A percentile compares a stretch with the other conserved stretches of the same genome.
Conservation (phyloP, 768 basidiomycete genomes). For the Russula sp. region DNA sequence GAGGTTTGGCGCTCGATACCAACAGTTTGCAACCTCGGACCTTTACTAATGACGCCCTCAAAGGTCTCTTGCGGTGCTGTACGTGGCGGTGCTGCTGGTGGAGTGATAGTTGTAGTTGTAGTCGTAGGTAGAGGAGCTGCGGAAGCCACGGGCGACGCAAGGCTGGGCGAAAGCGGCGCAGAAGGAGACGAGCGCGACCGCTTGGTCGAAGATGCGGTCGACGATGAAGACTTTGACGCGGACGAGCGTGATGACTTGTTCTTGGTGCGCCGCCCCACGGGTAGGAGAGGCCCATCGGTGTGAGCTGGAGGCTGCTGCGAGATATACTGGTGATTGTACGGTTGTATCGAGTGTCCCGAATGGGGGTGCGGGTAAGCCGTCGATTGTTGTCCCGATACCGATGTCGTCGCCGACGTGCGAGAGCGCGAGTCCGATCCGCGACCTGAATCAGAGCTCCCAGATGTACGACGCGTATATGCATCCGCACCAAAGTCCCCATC, state of each 20-base stretch:
- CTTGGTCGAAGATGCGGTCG: conserved; percentile 32
- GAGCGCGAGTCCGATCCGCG: conserved; percentile 59
- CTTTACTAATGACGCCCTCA: conserved; percentile 36
- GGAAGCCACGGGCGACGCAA: conserved; percentile 43
- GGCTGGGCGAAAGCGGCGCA: conserved; percentile 44
- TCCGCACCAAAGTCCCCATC: conserved; percentile 58
- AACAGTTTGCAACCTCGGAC: conserved; percentile 8
- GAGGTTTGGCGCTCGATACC: conserved; percentile 16
- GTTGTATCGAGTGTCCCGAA: background rate
- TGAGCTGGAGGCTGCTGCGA: conserved; percentile 30
- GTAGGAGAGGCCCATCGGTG: no score
- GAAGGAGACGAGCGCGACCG: conserved; percentile 43
- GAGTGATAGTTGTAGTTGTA: conserved; percentile 15
- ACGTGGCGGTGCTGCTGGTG: conserved; percentile 33
- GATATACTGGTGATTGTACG: conserved; percentile 34
- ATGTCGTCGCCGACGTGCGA: conserved; percentile 49
- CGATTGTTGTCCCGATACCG: conserved; percentile 31
- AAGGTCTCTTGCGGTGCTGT: conserved; percentile 34
- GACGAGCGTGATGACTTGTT: conserved; percentile 31
- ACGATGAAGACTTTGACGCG: conserved; percentile 29
- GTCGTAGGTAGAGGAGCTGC: background rate
- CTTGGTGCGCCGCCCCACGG: conserved; percentile 20
- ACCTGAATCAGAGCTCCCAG: conserved; percentile 37
- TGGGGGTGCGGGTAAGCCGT: background rate
- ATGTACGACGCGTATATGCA: conserved; percentile 44